Conservation (phyloP, 345 rosid species). For the Melastoma malabathricum region DNA sequence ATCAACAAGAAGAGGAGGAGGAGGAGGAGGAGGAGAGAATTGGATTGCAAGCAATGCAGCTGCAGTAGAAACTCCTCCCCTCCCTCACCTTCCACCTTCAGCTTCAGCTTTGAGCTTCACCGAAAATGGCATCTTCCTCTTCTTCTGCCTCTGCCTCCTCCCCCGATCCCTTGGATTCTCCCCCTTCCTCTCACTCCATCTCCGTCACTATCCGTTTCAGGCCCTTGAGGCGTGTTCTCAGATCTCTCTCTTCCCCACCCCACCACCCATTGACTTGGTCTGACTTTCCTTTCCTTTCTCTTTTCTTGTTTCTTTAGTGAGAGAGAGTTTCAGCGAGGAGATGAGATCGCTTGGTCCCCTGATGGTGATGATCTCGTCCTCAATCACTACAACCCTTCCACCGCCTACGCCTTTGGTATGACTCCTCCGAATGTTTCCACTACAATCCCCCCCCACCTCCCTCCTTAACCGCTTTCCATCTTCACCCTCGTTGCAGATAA, state of each 20-base stretch:
- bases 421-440: neutral
- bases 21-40: too few species aligned
- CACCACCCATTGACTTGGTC: too few species aligned
- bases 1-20: too few species aligned
- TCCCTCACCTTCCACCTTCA: too few species aligned
- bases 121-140: too few species aligned
- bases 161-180: slow-evolving; percentile 34
- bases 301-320: slow-evolving; percentile 32
- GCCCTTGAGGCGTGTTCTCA: slow-evolving; percentile 69
- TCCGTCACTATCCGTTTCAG: slow-evolving; percentile 95
- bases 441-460: too few species aligned
- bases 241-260: too few species aligned
- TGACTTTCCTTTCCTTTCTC: too few species aligned
- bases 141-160: slow-evolving; percentile 62
- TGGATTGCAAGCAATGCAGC: too few species aligned
- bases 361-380: slow-evolving; percentile 89
- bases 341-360: slow-evolving; percentile 95
- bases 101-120: too few species aligned
- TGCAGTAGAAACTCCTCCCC: too few species aligned
- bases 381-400: slow-evolving; percentile 73
- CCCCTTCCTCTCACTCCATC: slow-evolving; percentile 70
- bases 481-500: slow-evolving; percentile 4
- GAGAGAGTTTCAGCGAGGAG: slow-evolving; percentile 88
- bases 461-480: neutral
- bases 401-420: slow-evolving; percentile 84